These are phyloP conservation scores for Astrephomene gubernaculifera DNA, from an alignment of 139 green algal species.

Conservation along the genomic window DNA sequence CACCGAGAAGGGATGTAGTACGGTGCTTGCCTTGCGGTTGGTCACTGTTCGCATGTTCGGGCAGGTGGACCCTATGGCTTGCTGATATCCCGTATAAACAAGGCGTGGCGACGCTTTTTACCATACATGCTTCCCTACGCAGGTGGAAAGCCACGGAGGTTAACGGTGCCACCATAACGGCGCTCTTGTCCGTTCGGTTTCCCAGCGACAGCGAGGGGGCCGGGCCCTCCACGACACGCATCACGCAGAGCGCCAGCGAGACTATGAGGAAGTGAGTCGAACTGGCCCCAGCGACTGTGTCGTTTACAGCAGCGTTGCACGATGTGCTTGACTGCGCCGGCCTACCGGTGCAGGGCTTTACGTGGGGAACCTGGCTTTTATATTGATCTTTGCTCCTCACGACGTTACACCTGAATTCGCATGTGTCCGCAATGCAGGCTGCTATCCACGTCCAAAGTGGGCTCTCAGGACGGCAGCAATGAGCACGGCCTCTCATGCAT, in stretches of 20 bases:
- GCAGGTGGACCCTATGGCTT: no score
- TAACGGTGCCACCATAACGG: background rate
- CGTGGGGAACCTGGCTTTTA: background rate
- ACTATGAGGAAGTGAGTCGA: background rate
- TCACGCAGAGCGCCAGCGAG: background rate
- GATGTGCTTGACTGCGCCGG: background rate
- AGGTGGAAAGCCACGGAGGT: background rate
- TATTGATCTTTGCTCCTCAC: background rate
- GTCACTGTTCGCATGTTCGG: no score
- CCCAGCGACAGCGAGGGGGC: background rate
- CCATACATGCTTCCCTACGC: no score
- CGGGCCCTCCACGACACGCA: background rate
- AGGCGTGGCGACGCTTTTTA: no score
- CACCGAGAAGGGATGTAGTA: background rate
- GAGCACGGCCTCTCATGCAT: background rate
- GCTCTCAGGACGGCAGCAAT: no score
- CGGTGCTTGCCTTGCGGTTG: no score
- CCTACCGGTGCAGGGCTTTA: background rate
- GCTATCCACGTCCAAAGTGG: background rate
- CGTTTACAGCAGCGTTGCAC: no score
- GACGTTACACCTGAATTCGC: background rate
- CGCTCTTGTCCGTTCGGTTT: background rate
- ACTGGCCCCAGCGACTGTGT: background rate
- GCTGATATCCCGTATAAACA: no score
- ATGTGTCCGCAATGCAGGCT: background rate